Percentiles rank a stretch among this genome's conserved stretches.
Conservation (phyloP, 805 yeast species). For the Candida coquimbonensis region DNA sequence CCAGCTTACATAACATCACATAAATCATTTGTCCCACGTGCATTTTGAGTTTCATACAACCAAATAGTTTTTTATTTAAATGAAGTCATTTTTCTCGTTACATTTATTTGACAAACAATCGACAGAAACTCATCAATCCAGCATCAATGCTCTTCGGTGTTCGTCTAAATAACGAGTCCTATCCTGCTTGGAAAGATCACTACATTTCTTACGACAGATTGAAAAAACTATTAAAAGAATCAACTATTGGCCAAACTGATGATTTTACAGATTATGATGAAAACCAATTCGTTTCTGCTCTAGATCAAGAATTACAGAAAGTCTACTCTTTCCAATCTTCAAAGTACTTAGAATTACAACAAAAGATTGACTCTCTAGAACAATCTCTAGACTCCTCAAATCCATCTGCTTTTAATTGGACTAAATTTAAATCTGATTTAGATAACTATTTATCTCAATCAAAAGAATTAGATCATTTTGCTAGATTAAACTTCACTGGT, state of each 20-base stretch:
- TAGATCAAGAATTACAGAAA: conserved; percentile 68
- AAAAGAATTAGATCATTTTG: conserved; percentile 82
- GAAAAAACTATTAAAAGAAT: conserved; percentile 66
- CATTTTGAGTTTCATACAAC: too few relatives aligned
- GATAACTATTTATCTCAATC: conserved; percentile 72
- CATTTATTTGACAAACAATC: too few relatives aligned
- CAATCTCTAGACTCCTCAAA: conserved; percentile 40
- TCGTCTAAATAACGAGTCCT: conserved; percentile 72
- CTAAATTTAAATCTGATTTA: conserved; percentile 54
- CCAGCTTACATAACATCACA: too few relatives aligned
- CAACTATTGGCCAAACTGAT: conserved; percentile 33
- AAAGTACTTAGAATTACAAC: conserved; percentile 63
- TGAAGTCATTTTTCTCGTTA: too few relatives aligned
- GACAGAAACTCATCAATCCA: too few relatives aligned
- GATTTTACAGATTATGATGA: conserved; percentile 71
- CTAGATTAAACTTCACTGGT: conserved; percentile 90
- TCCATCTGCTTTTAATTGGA: conserved; percentile 42
- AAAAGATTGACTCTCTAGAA: conserved; percentile 59
- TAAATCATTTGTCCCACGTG: not conserved
- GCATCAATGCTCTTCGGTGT: conserved; percentile 74
- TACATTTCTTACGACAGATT: conserved; percentile 61
- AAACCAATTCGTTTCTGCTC: conserved; percentile 53
- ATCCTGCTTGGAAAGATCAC: conserved; percentile 80
- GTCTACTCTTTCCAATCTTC: conserved; percentile 66
- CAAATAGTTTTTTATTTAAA: too few relatives aligned